A percentile compares a stretch with the other conserved stretches of the same genome.
Conservation (phyloP, 768 basidiomycete genomes). For the Russula foetens region DNA sequence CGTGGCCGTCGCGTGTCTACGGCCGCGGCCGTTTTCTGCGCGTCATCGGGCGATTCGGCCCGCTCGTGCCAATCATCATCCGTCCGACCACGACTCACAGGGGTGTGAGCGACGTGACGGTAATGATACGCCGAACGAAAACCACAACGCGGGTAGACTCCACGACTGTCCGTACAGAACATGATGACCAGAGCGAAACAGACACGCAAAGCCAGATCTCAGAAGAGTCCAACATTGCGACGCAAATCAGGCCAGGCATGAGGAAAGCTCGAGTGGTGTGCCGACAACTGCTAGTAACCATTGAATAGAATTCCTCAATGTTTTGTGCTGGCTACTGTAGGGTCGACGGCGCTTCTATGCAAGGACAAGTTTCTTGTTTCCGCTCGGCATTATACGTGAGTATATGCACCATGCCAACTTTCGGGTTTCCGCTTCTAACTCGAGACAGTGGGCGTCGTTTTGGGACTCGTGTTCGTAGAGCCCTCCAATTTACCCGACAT, state of each 20-base stretch:
- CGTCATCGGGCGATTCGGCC: too few relatives aligned
- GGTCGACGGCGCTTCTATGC: slow-evolving; percentile 18
- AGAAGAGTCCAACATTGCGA: slow-evolving; percentile 23
- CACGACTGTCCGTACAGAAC: slow-evolving; percentile 3
- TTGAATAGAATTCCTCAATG: background rate
- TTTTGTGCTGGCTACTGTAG: background rate
- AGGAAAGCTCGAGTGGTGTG: slow-evolving; percentile 27
- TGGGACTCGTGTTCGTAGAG: slow-evolving; percentile 60
- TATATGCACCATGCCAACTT: slow-evolving; percentile 17
- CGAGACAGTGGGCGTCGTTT: slow-evolving; percentile 49
- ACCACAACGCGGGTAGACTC: background rate
- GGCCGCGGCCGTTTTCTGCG: too few relatives aligned
- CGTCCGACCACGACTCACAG: too few relatives aligned
- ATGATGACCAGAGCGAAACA: slow-evolving; percentile 22
- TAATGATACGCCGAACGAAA: slow-evolving; percentile 31
- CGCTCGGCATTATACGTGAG: slow-evolving; percentile 57
- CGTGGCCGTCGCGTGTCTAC: too few relatives aligned
- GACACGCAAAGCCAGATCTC: slow-evolving; percentile 22
- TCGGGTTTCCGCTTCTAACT: background rate
- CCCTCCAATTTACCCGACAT: slow-evolving; percentile 60
- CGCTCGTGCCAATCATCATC: too few relatives aligned
- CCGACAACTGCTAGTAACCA: background rate
- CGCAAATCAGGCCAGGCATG: slow-evolving; percentile 19
- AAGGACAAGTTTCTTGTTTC: slow-evolving; percentile 55
- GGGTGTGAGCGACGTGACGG: background rate